phyloP scores from a whole-genome alignment of 2,329 filamentous ascomycete species.

The Talaromyces marneffei region DNA sequence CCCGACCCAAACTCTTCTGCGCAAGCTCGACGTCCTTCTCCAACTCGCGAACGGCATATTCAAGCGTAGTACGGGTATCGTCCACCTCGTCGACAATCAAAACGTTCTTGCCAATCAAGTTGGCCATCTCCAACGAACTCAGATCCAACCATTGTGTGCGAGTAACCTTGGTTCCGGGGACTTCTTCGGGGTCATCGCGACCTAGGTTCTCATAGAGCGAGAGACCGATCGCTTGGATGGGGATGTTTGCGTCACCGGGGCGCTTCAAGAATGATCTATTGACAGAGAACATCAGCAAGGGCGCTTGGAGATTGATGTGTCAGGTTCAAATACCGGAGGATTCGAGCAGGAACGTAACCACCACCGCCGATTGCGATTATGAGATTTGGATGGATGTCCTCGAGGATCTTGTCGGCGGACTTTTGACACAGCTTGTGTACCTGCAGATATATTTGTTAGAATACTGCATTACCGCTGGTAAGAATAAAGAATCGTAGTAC shows the following conservation, averaged over 20 bases:
- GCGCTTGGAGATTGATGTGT: neutral
- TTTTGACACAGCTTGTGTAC: conserved; percentile 96
- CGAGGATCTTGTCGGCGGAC: conserved; percentile 72
- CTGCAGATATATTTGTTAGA: conserved; percentile 42
- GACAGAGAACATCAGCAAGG: neutral
- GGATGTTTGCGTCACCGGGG: conserved; percentile 82
- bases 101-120: conserved; percentile 84
- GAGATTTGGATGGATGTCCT: conserved; percentile 83
- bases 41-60: conserved; percentile 88
- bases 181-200: conserved; percentile 61
- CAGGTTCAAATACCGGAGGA: conserved; percentile 60
- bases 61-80: conserved; percentile 87
- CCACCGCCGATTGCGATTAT: conserved; percentile 98
- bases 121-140: conserved; percentile 76
- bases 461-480: neutral
- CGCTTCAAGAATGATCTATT: conserved; percentile 82
- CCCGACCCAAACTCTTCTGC: conserved; percentile 63
- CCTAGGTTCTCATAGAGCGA: conserved; percentile 88
- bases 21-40: conserved; percentile 89
- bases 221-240: conserved; percentile 97
- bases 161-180: conserved; percentile 86
- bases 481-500: conserved; percentile 46
- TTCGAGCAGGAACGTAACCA: conserved; percentile 93
- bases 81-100: conserved; percentile 94
- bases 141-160: conserved; percentile 98